These are phyloP conservation scores for Coemansia sp. DNA, from an alignment of 192 early-diverging fungal species.

Conservation along the genomic window DNA sequence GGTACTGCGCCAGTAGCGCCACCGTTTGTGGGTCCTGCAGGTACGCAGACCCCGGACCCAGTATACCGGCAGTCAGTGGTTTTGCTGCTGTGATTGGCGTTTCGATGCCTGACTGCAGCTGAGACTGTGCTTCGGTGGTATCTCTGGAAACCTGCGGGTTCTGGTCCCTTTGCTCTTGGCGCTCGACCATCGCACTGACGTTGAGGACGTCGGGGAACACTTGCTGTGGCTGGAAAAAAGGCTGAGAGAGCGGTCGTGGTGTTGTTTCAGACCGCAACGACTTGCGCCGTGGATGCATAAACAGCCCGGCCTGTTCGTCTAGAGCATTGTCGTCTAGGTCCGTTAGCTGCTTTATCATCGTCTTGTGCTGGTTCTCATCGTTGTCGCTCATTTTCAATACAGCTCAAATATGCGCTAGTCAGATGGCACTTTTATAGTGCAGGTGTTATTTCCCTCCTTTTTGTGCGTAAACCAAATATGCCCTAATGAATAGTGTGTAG, in stretches of 20 bases:
- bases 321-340: slow-evolving; percentile 58
- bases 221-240: slow-evolving; percentile 56
- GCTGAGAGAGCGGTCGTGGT: slow-evolving; percentile 51
- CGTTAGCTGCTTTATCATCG: slow-evolving; percentile 59
- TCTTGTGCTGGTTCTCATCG: slow-evolving; percentile 51
- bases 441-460: background rate
- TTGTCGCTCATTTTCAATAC: slow-evolving; percentile 29
- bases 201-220: slow-evolving; percentile 56
- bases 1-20: slow-evolving; percentile 29
- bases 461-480: background rate
- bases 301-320: slow-evolving; percentile 57
- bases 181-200: slow-evolving; percentile 56
- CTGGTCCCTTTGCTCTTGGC: slow-evolving; percentile 42
- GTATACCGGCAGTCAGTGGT: background rate
- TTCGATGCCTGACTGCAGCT: background rate
- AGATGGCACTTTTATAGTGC: background rate
- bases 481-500: background rate
- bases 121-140: background rate
- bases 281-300: slow-evolving; percentile 53
- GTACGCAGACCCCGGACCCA: background rate
- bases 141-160: slow-evolving; percentile 13
- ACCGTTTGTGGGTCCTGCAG: background rate
- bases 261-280: slow-evolving; percentile 43
- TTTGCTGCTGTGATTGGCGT: slow-evolving; percentile 4
- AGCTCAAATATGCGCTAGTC: background rate